phyloP scores from a whole-genome alignment of 148 eudicot species.

The Salicornia ramosissima region DNA sequence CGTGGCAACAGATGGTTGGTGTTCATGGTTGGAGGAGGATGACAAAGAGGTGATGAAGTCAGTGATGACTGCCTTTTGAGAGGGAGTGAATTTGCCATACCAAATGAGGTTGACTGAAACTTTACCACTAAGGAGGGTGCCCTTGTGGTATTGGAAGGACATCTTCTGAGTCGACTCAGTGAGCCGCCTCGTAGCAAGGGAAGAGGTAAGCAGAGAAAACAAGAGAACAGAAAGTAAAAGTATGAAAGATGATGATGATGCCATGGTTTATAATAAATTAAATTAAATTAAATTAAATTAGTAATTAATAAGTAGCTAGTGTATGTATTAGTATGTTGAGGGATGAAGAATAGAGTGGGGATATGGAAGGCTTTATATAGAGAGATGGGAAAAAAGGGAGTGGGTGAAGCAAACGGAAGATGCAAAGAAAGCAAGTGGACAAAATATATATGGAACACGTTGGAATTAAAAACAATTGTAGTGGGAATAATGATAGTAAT shows the following conservation, averaged over 20 bases:
- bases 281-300: no score
- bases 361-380: no score
- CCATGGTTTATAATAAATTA: not conserved
- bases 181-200: constrained; percentile 10
- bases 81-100: constrained; percentile 36
- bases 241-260: not conserved
- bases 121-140: constrained; percentile 28
- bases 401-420: no score
- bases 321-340: no score
- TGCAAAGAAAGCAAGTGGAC: no score
- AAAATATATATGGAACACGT: no score
- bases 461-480: no score
- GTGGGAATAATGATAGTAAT: no score
- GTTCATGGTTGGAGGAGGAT: not conserved
- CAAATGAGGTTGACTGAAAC: constrained; percentile 38
- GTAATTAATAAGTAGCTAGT: no score
- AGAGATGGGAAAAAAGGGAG: no score
- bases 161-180: constrained; percentile 5
- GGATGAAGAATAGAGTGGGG: no score
- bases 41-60: constrained; percentile 39
- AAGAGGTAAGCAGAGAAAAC: not conserved
- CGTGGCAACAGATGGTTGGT: constrained; percentile 42
- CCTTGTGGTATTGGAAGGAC: constrained; percentile 31
- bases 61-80: constrained; percentile 32
- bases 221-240: not conserved